These are phyloP conservation scores for Schwanniomyces etchellsii DNA, from an alignment of 1,139 yeast species.

Conservation along the genomic window DNA sequence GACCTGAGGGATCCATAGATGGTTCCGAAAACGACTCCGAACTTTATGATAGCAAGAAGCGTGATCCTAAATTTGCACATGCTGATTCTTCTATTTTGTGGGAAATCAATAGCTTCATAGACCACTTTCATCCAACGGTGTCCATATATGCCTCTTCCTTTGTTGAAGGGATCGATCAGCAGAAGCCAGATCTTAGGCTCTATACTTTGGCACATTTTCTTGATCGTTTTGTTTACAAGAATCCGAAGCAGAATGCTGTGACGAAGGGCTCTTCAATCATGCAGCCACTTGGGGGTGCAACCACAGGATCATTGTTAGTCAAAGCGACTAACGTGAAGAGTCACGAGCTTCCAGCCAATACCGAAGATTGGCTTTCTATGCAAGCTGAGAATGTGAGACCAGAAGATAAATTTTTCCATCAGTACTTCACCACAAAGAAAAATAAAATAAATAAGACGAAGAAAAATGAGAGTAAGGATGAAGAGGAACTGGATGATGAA, in stretches of 20 bases:
- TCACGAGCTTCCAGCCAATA: slow-evolving; percentile 62
- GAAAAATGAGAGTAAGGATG: slow-evolving; percentile 10
- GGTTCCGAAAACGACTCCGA: slow-evolving; percentile 20
- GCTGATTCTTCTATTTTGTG: slow-evolving; percentile 79
- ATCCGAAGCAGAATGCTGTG: slow-evolving; percentile 70
- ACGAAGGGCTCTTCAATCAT: slow-evolving; percentile 86
- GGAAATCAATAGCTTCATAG: slow-evolving; percentile 71
- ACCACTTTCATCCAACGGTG: slow-evolving; percentile 91
- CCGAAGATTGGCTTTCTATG: slow-evolving; percentile 75
- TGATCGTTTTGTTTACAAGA: slow-evolving; percentile 92
- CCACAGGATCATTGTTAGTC: slow-evolving; percentile 71
- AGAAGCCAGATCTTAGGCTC: slow-evolving; percentile 81
- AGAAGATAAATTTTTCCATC: slow-evolving; percentile 85
- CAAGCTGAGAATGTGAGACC: slow-evolving; percentile 67
- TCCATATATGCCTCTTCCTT: slow-evolving; percentile 71
- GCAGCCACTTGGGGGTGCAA: slow-evolving; percentile 95
- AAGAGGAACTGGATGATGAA: slow-evolving; percentile 26
- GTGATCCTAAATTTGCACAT: slow-evolving; percentile 86
- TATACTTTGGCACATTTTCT: slow-evolving; percentile 85
- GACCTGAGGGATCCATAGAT: slow-evolving; percentile 23
- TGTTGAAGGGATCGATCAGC: slow-evolving; percentile 38
- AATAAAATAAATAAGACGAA: slow-evolving; percentile 34
- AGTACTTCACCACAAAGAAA: slow-evolving; percentile 69
- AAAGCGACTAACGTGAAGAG: slow-evolving; percentile 50
- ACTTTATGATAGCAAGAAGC: slow-evolving; percentile 76